phyloP scores from a whole-genome alignment of 2,329 filamentous ascomycete species.

The Cercospora sojina region DNA sequence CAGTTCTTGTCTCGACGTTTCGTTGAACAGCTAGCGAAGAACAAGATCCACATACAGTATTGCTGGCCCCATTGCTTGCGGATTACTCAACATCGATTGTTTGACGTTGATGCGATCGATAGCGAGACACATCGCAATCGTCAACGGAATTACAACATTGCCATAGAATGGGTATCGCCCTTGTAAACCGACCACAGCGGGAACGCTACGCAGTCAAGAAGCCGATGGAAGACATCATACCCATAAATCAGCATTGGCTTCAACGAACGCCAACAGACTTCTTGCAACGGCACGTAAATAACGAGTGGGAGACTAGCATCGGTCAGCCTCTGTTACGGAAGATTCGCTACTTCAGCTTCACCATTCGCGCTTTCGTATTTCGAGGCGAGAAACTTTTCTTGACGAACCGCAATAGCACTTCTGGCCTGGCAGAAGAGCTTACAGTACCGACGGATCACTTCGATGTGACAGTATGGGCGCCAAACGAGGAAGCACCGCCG shows the following conservation, averaged over 20 bases:
- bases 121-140: conserved; percentile 2
- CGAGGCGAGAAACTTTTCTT: conserved; percentile 15
- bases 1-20: conserved; percentile 3
- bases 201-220: conserved; percentile 1
- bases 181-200: neutral
- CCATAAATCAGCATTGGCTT: conserved; percentile 10
- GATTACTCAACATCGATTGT: neutral
- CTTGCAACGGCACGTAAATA: conserved; percentile 2
- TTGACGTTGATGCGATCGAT: neutral
- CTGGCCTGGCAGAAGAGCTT: conserved; percentile 6
- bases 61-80: neutral
- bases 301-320: conserved; percentile 4
- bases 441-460: conserved; percentile 15
- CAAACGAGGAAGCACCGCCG: neutral
- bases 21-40: neutral
- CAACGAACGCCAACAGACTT: conserved; percentile 13
- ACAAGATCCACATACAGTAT: neutral
- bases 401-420: conserved; percentile 15
- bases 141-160: neutral
- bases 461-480: neutral
- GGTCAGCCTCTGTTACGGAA: conserved; percentile 5
- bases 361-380: conserved; percentile 12
- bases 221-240: neutral
- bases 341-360: conserved; percentile 18
- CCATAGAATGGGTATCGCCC: conserved; percentile 8